Conservation (phyloP, 2,329 filamentous ascomycete genomes). For the Penicillium expansum region DNA sequence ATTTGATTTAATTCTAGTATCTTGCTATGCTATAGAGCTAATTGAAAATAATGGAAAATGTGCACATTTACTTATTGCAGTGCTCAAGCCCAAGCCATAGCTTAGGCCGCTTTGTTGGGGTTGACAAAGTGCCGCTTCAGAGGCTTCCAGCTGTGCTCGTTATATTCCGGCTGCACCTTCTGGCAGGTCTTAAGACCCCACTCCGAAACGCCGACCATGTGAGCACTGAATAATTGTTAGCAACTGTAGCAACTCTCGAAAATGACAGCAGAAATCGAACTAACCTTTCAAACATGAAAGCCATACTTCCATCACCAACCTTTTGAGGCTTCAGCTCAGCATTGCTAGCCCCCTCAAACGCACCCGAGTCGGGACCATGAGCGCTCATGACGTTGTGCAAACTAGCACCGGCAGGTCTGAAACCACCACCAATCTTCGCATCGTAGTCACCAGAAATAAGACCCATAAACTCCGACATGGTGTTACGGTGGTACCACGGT, state of each 20-base stretch:
- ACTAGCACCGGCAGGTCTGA: conserved; percentile 60
- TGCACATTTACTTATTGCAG: not conserved
- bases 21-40: not conserved
- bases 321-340: conserved; percentile 55
- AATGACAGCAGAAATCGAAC: not conserved
- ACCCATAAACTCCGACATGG: conserved; percentile 66
- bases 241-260: not conserved
- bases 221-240: conserved; percentile 47
- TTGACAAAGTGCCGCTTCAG: conserved; percentile 62
- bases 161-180: conserved; percentile 72
- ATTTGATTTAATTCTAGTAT: not conserved
- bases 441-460: conserved; percentile 61
- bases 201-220: conserved; percentile 71
- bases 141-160: conserved; percentile 74
- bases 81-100: not conserved
- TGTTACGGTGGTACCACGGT: conserved; percentile 65
- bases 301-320: conserved; percentile 59
- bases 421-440: conserved; percentile 56
- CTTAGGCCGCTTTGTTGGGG: conserved; percentile 42
- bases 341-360: conserved; percentile 56
- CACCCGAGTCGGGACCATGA: conserved; percentile 58
- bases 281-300: conserved; percentile 63
- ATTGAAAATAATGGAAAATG: not conserved
- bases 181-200: conserved; percentile 69
- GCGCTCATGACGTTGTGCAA: conserved; percentile 72